A percentile compares a stretch with the other conserved stretches of the same genome.
phyloP scores from a whole-genome alignment of 495 filamentous ascomycete species.

The Xylaria venustula region DNA sequence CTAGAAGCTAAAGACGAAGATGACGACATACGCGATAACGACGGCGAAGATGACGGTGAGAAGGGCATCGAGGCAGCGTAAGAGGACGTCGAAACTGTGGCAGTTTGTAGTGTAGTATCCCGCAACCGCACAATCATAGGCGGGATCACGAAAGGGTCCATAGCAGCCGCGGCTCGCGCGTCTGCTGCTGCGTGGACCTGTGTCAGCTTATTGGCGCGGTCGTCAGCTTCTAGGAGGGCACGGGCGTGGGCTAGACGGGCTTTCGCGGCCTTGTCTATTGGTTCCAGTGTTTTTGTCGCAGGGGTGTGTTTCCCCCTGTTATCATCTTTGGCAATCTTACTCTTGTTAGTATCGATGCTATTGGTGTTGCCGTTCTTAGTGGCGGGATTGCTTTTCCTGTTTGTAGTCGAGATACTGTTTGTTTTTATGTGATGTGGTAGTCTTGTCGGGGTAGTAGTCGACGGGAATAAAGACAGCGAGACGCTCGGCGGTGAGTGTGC shows the following conservation, averaged over 20 bases:
- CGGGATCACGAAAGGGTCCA: conserved; percentile 20
- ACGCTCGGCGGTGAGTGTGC: not conserved
- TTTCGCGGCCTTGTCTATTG: not conserved
- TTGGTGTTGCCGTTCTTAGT: not conserved
- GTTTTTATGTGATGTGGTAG: not conserved
- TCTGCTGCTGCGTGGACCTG: conserved; percentile 12
- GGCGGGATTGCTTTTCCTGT: no score
- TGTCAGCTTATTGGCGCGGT: conserved; percentile 12
- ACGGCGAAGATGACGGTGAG: not conserved
- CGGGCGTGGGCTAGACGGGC: not conserved
- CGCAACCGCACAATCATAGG: conserved; percentile 25
- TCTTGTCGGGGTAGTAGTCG: not conserved
- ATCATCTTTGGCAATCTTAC: not conserved
- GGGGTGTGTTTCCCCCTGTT: not conserved
- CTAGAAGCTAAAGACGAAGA: not conserved
- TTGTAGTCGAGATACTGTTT: no score
- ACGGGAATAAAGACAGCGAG: conserved; percentile 5
- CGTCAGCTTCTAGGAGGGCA: not conserved
- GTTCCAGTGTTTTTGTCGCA: not conserved
- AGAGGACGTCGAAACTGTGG: no score
- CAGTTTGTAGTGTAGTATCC: conserved; percentile 14
- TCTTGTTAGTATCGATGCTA: not conserved
- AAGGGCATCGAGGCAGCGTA: not conserved
- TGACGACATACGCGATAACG: not conserved
- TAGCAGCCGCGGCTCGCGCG: not conserved